A percentile compares a stretch with the other conserved stretches of the same genome.
These are phyloP conservation scores for Avicennia marina DNA, from an alignment of 257 asterid genomes.

Conservation along the genomic window DNA sequence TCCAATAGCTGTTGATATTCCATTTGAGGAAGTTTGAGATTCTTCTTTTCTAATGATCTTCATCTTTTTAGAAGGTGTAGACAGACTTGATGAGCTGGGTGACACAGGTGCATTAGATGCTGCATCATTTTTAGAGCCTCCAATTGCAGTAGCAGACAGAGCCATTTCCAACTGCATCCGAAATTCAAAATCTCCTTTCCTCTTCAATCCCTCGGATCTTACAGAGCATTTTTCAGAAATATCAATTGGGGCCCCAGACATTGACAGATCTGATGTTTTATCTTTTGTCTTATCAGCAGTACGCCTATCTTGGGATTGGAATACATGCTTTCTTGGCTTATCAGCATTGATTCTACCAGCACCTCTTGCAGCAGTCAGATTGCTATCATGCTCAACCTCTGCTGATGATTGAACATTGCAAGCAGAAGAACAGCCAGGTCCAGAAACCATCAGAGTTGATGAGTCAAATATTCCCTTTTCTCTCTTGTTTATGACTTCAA, in stretches of 20 bases:
- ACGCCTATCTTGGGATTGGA: slow-evolving; percentile 22
- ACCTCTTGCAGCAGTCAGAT: slow-evolving; percentile 21
- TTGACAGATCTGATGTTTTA: slow-evolving; percentile 27
- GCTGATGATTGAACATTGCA: slow-evolving; percentile 27
- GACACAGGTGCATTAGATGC: slow-evolving; percentile 31
- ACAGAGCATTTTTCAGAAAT: slow-evolving; percentile 32
- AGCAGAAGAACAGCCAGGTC: slow-evolving; percentile 46
- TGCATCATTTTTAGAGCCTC: slow-evolving; percentile 25
- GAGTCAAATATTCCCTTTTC: slow-evolving; percentile 59
- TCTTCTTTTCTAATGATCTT: slow-evolving; percentile 48
- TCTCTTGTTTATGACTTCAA: slow-evolving; percentile 32
- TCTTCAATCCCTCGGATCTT: slow-evolving; percentile 43
- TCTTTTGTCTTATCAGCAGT: slow-evolving; percentile 24
- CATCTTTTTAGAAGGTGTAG: slow-evolving; percentile 39
- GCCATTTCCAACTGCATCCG: slow-evolving; percentile 93
- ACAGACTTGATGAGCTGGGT: slow-evolving; percentile 30
- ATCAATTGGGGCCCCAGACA: slow-evolving; percentile 32
- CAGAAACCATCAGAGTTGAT: slow-evolving; percentile 84
- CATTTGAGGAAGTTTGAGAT: slow-evolving; percentile 41
- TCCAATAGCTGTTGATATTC: slow-evolving; percentile 85
- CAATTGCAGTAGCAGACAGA: slow-evolving; percentile 68
- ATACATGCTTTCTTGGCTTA: slow-evolving; percentile 25
- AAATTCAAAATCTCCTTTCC: slow-evolving; percentile 88
- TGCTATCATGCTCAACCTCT: slow-evolving; percentile 25
- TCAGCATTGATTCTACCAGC: slow-evolving; percentile 23